phyloP scores from a whole-genome alignment of 2,329 filamentous ascomycete genomes.

The Sclerotinia minor region DNA sequence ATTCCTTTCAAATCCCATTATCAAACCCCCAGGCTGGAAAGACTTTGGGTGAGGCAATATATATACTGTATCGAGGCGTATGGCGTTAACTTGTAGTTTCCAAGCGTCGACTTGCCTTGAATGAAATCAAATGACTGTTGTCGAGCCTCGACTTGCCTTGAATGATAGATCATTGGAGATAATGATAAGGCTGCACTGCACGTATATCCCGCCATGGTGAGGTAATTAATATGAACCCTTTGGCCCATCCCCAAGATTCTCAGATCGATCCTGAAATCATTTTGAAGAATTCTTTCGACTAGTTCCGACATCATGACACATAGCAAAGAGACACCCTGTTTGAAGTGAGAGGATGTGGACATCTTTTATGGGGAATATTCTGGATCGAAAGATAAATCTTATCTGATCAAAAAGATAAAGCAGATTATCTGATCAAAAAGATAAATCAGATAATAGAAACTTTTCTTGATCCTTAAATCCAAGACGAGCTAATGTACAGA shows the following conservation, averaged over 20 bases:
- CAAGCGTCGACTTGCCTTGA: not conserved
- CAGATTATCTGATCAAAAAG: conserved; percentile 23
- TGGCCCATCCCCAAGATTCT: not conserved
- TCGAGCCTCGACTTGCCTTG: not conserved
- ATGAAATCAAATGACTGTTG: not conserved
- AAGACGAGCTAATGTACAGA: not conserved
- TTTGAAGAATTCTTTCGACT: not conserved
- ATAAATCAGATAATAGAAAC: conserved; percentile 8
- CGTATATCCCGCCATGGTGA: not conserved
- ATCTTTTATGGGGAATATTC: not conserved
- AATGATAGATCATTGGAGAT: not conserved
- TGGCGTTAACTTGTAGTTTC: not conserved
- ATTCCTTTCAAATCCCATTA: not conserved
- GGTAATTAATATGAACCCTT: conserved; percentile 6
- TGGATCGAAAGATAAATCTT: conserved; percentile 7
- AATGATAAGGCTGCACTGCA: not conserved
- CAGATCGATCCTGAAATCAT: not conserved
- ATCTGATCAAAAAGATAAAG: conserved; percentile 23
- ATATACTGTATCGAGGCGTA: not conserved
- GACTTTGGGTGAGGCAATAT: not conserved
- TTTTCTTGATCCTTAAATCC: not conserved
- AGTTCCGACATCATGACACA: not conserved
- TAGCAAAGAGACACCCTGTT: not conserved
- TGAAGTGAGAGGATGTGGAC: not conserved
- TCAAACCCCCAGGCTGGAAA: not conserved